Evolutionary conservation across 441 rosid species (phyloP).

Genomic region (Kokia cookei): DNA sequence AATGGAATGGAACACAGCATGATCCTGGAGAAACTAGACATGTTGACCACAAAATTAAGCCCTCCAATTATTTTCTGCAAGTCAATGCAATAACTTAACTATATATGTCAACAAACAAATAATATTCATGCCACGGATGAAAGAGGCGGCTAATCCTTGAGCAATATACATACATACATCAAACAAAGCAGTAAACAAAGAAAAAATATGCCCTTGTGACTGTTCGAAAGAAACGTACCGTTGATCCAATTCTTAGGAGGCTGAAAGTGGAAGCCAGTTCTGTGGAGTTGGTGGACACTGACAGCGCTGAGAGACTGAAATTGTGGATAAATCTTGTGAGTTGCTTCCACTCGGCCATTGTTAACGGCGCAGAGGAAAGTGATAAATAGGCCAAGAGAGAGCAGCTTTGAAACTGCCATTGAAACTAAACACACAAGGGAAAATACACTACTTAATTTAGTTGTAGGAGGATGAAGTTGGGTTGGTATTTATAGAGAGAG

Average conservation of each 20-base stretch:
- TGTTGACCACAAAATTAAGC: neutral
- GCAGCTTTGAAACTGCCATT: neutral
- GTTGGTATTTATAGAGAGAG: neutral
- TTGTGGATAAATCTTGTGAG: constrained; percentile 27
- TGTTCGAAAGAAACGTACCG: constrained; percentile 29
- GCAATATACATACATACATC: neutral
- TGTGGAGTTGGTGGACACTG: constrained; percentile 20
- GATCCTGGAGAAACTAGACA: neutral
- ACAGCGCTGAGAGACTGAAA: constrained; percentile 31
- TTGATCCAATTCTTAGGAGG: constrained; percentile 83
- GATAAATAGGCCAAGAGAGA: neutral
- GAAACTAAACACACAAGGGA: neutral
- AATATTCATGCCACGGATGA: neutral
- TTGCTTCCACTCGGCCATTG: constrained; percentile 15
- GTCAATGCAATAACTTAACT: neutral
- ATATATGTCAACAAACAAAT: neutral
- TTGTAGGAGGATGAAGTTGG: neutral
- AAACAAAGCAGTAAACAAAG: neutral
- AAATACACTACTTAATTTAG: neutral
- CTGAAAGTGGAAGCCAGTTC: constrained; percentile 66
- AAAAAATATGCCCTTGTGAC: neutral
- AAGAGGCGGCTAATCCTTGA: neutral
- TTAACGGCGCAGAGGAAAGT: neutral
- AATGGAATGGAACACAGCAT: neutral
- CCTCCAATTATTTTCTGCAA: neutral